Evolutionary conservation across 345 rosid genomes (phyloP), one percentile per base, ranked within the genome.

Genomic region (Acer yangbiense): DNA sequence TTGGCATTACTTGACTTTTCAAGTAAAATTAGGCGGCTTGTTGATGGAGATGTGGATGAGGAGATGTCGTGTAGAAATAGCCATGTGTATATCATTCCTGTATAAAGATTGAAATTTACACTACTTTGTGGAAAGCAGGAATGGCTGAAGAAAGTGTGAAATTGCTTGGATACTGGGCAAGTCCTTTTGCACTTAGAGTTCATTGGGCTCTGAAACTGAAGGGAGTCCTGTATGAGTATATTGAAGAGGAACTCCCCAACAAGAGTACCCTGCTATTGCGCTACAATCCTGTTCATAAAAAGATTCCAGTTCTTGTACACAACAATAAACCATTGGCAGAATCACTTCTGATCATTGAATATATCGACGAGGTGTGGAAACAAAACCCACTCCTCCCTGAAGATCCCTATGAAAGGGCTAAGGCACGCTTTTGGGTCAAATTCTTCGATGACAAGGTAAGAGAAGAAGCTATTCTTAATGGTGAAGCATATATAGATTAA

Each of bases 301-400:
- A 85, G 64, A 46, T 80, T 52, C 86, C 81, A 21, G 84, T 82
- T 20, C 84, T 85, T 16, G 68, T 77, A 6, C 88, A 85, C 71
- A 27, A 74, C 0, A 81, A 79, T 25, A 78, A 76, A 44, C 80
- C 82, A 3, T 44, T 85, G 54, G 74, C 77, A 2, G 84, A 84
- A 75, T 85, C 82, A 25, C 78, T 80, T 3, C 14, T 82, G 71
- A 78, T 85, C 66, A 64, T 80, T 1, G 83, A 82, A 43, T 85
- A 82, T 64, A 64, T 85, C 1, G 82, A 82, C 3, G 84, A 82
- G 65, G 66, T 29, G 8, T 82, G 84, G 85, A 72, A 63, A 64
- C 64, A 75, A 10, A 48, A 55, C 41, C 80, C 73, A 4, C 78
- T 85, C 66, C 85, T 80, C 52, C 82, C 79, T 9, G 82, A 50